Percentiles rank a stretch among this genome's conserved stretches.
phyloP scores from a whole-genome alignment of 495 filamentous ascomycete genomes.

The Penicillium tannophilum region DNA sequence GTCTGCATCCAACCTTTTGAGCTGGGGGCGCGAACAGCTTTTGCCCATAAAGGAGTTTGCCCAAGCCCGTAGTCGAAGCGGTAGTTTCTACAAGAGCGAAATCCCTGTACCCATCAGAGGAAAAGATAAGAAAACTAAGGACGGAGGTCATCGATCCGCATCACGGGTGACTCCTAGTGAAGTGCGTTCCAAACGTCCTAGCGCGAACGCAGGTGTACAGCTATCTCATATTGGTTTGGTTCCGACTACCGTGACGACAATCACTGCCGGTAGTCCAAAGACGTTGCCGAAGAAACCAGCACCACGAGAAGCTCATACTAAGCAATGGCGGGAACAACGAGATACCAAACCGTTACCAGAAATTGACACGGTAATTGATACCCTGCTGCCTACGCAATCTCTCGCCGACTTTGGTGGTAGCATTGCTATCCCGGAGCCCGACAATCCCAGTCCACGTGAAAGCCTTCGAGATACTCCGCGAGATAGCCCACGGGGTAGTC shows the following conservation, averaged over 20 bases:
- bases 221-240: conserved; percentile 22
- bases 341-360: conserved; percentile 9
- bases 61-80: conserved; percentile 31
- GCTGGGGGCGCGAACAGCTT: conserved; percentile 39
- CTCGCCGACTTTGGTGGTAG: background rate
- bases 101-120: background rate
- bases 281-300: conserved; percentile 15
- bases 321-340: conserved; percentile 1
- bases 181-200: conserved; percentile 18
- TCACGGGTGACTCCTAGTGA: conserved; percentile 22
- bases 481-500: conserved; percentile 14
- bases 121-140: conserved; percentile 11
- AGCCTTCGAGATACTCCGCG: conserved; percentile 23
- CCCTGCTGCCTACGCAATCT: background rate
- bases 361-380: conserved; percentile 50
- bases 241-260: conserved; percentile 42
- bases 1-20: conserved; percentile 29
- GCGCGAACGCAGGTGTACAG: conserved; percentile 8
- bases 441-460: conserved; percentile 42
- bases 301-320: conserved; percentile 17
- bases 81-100: conserved; percentile 31
- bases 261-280: conserved; percentile 34
- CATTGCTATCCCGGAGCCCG: background rate
- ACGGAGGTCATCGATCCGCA: conserved; percentile 24
- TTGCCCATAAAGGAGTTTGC: conserved; percentile 32